These are phyloP conservation scores for Santalum album DNA, from an alignment of 164 flowering plant genomes.

Conservation along the genomic window DNA sequence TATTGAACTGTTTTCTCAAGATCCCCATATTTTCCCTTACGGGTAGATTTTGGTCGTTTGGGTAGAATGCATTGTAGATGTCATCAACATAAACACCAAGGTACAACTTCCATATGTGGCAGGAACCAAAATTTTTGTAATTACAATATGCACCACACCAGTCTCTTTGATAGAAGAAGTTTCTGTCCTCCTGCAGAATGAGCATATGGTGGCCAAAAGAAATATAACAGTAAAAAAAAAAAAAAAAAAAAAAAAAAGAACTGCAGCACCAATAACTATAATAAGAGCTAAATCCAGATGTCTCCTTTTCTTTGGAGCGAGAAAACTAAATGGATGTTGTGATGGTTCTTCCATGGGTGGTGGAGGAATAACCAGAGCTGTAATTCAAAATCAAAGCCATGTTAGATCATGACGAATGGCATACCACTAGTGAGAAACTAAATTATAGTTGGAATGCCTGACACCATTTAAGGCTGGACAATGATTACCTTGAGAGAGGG, in stretches of 20 bases:
- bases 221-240: conserved; percentile 33
- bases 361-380: conserved; percentile 52
- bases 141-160: conserved; percentile 27
- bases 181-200: conserved; percentile 30
- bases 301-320: conserved; percentile 22
- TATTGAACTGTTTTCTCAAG: no score
- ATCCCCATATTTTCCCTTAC: no score
- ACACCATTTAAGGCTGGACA: neutral
- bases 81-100: no score
- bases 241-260: conserved; percentile 53
- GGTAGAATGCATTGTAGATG: no score
- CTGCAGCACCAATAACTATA: conserved; percentile 49
- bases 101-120: no score
- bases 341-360: conserved; percentile 38
- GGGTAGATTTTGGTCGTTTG: no score
- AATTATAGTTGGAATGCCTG: no score
- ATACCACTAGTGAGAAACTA: no score
- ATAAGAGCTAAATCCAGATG: conserved; percentile 44
- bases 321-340: conserved; percentile 17
- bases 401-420: no score
- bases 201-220: conserved; percentile 41
- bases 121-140: no score
- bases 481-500: conserved; percentile 59
- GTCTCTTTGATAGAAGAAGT: conserved; percentile 33
- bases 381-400: conserved; percentile 5